Conservation (phyloP, 2,329 filamentous ascomycete genomes). For the Cladobotryum mycophilum region DNA sequence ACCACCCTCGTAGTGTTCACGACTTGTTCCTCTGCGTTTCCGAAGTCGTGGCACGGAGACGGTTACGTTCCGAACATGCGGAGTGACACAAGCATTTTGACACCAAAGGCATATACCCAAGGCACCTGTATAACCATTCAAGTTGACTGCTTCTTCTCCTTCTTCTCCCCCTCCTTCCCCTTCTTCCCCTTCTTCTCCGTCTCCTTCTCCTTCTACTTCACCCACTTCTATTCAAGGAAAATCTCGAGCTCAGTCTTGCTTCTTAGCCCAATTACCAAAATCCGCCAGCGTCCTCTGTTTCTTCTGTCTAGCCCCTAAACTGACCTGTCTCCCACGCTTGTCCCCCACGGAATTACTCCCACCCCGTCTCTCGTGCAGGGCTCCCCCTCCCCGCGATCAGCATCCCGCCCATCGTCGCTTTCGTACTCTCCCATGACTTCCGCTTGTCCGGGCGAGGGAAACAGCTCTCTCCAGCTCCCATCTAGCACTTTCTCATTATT, state of each 20-base stretch:
- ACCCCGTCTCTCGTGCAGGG: slow-evolving; percentile 8
- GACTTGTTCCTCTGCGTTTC: no score
- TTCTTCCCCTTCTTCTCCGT: no score
- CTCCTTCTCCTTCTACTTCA: no score
- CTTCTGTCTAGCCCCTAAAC: slow-evolving; percentile 11
- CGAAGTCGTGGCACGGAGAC: no score
- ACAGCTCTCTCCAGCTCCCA: slow-evolving; percentile 48
- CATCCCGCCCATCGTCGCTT: slow-evolving; percentile 28
- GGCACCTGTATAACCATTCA: no score
- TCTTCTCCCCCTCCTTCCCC: no score
- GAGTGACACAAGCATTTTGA: no score
- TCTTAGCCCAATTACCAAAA: not conserved
- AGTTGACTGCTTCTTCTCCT: no score
- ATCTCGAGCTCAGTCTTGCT: not conserved
- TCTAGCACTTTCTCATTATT: slow-evolving; percentile 55
- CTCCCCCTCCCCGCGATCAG: slow-evolving; percentile 24
- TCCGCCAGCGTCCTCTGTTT: slow-evolving; percentile 22
- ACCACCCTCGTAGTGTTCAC: no score
- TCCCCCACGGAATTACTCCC: slow-evolving; percentile 10
- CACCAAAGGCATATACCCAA: no score
- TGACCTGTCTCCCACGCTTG: slow-evolving; percentile 19
- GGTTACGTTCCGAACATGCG: no score
- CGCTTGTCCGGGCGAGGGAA: slow-evolving; percentile 29
- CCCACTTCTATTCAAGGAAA: no score
- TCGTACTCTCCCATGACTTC: slow-evolving; percentile 35